Evolutionary conservation across 2,329 filamentous ascomycete species (phyloP).

Genomic region (Malbranchea zuffiana): DNA sequence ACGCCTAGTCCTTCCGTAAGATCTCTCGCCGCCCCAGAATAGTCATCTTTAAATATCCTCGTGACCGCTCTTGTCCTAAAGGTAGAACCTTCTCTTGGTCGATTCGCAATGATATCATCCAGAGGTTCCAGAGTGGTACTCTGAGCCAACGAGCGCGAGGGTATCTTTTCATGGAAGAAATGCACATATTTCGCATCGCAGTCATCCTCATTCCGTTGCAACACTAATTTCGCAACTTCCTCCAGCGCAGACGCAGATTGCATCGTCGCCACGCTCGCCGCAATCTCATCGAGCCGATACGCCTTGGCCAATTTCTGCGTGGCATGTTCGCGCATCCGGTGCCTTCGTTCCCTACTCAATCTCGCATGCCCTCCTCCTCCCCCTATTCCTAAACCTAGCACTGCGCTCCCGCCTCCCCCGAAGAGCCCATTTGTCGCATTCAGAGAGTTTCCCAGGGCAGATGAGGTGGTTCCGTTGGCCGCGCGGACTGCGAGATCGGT

Average conservation of each 20-base stretch:
- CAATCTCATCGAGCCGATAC: conserved; percentile 73
- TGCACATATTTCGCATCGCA: conserved; percentile 76
- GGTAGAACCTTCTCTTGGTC: conserved; percentile 54
- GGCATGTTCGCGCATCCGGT: conserved; percentile 69
- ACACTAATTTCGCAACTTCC: conserved; percentile 60
- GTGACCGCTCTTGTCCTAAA: conserved; percentile 64
- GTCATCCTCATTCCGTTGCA: conserved; percentile 58
- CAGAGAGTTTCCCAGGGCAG: conserved; percentile 47
- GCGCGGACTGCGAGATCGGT: conserved; percentile 67
- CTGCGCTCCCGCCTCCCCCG: conserved; percentile 39
- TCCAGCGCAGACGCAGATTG: conserved; percentile 67
- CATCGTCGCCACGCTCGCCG: conserved; percentile 73
- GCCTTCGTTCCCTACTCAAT: conserved; percentile 64
- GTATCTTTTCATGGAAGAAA: conserved; percentile 86
- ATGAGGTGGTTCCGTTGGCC: conserved; percentile 59
- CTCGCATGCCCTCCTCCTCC: conserved; percentile 49
- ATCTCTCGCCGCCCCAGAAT: conserved; percentile 57
- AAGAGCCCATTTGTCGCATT: conserved; percentile 43
- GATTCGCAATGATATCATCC: conserved; percentile 54
- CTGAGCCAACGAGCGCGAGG: conserved; percentile 60
- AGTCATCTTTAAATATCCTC: conserved; percentile 64
- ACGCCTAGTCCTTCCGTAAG: conserved; percentile 54
- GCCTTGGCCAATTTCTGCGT: conserved; percentile 66
- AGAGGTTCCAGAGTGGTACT: conserved; percentile 58
- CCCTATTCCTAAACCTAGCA: conserved; percentile 47